A percentile compares a stretch with the other conserved stretches of the same genome.
phyloP scores from a whole-genome alignment of 108 stramenopile species.

The Parietichytrium sp. region DNA sequence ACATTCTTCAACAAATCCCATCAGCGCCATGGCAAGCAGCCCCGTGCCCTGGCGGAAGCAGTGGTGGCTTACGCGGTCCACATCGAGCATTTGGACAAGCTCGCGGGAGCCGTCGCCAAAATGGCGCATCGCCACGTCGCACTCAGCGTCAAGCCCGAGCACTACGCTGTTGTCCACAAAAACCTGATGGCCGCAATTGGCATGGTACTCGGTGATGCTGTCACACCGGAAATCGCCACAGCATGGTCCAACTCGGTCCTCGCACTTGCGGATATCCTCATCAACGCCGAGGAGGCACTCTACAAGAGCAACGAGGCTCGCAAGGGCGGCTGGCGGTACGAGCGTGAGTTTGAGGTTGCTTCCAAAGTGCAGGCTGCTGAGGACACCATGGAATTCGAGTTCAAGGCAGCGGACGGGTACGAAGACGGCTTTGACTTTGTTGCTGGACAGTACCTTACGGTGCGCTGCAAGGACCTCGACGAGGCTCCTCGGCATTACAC shows the following conservation, averaged over 20 bases:
- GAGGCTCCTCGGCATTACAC: slow-evolving; percentile 42
- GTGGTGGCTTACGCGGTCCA: slow-evolving; percentile 45
- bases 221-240: slow-evolving; percentile 33
- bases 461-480: background rate
- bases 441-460: slow-evolving; percentile 35
- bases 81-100: slow-evolving; percentile 42
- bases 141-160: slow-evolving; percentile 46
- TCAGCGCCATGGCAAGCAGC: slow-evolving; percentile 40
- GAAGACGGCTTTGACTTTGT: slow-evolving; percentile 33
- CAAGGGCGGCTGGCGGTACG: slow-evolving; percentile 43
- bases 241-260: slow-evolving; percentile 40
- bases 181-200: slow-evolving; percentile 43
- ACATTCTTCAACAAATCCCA: slow-evolving; percentile 47
- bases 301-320: background rate
- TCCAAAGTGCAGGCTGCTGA: background rate
- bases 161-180: slow-evolving; percentile 47
- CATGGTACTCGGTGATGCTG: slow-evolving; percentile 42
- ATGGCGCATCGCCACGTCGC: slow-evolving; percentile 41
- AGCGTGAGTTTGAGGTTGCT: slow-evolving; percentile 32
- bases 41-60: slow-evolving; percentile 43
- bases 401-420: slow-evolving; percentile 34
- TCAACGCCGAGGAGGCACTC: slow-evolving; percentile 43
- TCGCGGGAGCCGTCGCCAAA: slow-evolving; percentile 36
- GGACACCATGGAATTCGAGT: slow-evolving; percentile 36
- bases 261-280: slow-evolving; percentile 42